These are phyloP conservation scores for Aureobasidium mangrovei DNA, from an alignment of 2,329 filamentous ascomycete genomes.

Conservation along the genomic window DNA sequence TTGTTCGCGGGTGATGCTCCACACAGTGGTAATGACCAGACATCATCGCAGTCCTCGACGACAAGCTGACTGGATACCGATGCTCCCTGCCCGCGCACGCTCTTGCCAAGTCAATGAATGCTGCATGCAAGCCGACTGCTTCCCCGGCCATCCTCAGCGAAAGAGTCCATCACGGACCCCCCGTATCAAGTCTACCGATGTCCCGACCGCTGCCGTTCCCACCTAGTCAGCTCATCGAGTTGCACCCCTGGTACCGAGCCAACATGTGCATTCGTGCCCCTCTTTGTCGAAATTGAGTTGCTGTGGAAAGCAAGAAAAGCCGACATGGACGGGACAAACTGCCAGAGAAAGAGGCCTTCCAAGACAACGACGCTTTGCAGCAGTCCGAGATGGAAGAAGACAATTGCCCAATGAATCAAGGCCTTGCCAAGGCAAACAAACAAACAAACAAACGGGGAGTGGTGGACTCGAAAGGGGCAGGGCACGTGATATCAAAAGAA, in stretches of 20 bases:
- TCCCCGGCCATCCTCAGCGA: not conserved
- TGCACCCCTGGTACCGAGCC: constrained; percentile 6
- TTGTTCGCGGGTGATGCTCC: constrained; percentile 1
- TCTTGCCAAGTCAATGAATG: constrained; percentile 12
- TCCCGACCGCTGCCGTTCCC: not conserved
- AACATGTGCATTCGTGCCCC: not conserved
- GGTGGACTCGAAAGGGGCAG: not conserved
- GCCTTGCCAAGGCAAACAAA: constrained; percentile 10
- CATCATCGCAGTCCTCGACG: constrained; percentile 30
- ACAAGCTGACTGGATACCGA: constrained; percentile 42
- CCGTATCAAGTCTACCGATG: not conserved
- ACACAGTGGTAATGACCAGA: constrained; percentile 17
- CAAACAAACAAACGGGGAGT: constrained; percentile 9
- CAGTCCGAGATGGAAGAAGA: not conserved
- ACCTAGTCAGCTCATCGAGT: constrained; percentile 1
- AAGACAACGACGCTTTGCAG: not conserved
- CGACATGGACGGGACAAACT: not conserved
- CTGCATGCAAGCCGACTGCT: constrained; percentile 5
- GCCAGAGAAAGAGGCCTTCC: not conserved
- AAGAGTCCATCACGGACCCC: not conserved
- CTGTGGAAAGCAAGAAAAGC: constrained; percentile 1
- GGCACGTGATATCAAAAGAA: constrained; percentile 14
- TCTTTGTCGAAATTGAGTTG: not conserved
- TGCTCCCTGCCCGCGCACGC: constrained; percentile 22
- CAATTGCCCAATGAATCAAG: not conserved